Percentiles rank a stretch among this genome's conserved stretches.
These are phyloP conservation scores for Prunus salicina DNA, from an alignment of 306 rosid species.

Conservation along the genomic window DNA sequence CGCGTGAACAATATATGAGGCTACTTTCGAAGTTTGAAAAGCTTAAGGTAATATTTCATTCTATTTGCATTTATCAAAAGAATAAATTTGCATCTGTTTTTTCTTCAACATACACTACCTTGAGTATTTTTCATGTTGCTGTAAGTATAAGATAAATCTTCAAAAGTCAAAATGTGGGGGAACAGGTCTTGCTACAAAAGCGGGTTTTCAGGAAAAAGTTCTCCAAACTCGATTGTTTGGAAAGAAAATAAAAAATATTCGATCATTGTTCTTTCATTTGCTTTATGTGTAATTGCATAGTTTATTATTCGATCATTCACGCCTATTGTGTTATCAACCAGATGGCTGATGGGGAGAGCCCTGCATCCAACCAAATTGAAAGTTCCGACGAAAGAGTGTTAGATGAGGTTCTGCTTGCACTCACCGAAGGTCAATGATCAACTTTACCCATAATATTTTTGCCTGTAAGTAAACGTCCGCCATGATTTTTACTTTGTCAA, in stretches of 20 bases:
- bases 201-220: neutral
- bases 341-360: constrained; percentile 22
- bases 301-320: neutral
- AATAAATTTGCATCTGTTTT: neutral
- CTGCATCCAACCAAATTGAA: neutral
- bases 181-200: no score
- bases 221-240: neutral
- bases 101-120: neutral
- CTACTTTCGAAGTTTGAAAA: constrained; percentile 45
- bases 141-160: neutral
- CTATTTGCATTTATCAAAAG: neutral
- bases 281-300: neutral
- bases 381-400: neutral
- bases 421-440: constrained; percentile 2
- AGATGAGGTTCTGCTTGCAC: constrained; percentile 9
- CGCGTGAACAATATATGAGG: constrained; percentile 67
- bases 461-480: neutral
- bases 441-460: neutral
- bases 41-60: constrained; percentile 37
- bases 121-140: neutral
- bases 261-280: neutral
- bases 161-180: neutral
- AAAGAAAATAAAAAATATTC: neutral
- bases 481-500: constrained; percentile 3
- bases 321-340: neutral